These are phyloP conservation scores for Sporisorium iseilematis-ciliati DNA, from an alignment of 1,284 basidiomycete species.

Conservation along the genomic window DNA sequence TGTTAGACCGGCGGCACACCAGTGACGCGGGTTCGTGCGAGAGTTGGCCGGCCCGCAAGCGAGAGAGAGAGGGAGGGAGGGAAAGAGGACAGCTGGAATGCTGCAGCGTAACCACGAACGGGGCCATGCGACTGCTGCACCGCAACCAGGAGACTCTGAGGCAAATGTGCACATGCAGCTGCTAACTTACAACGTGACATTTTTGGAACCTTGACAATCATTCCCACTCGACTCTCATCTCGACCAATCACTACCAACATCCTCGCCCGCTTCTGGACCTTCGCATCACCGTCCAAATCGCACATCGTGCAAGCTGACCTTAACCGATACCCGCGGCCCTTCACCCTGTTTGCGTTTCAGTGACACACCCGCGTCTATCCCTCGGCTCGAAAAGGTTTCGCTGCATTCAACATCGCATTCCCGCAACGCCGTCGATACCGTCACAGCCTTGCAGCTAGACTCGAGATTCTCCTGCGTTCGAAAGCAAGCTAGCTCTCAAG, in stretches of 20 bases:
- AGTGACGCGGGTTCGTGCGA: conserved; percentile 2
- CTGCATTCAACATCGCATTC: too few relatives aligned
- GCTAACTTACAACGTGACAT: not conserved
- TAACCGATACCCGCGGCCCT: too few relatives aligned
- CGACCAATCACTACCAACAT: not conserved
- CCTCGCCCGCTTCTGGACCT: not conserved
- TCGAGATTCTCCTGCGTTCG: too few relatives aligned
- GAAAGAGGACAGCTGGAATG: conserved; percentile 16
- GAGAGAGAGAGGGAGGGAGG: too few relatives aligned
- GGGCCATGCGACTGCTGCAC: conserved; percentile 6
- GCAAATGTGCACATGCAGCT: conserved; percentile 8
- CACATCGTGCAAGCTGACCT: too few relatives aligned
- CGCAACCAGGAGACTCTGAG: not conserved
- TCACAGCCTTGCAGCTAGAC: too few relatives aligned
- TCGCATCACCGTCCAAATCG: not conserved
- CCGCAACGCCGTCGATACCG: too few relatives aligned
- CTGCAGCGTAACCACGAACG: not conserved
- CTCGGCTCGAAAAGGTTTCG: too few relatives aligned
- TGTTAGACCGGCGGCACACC: conserved; percentile 1
- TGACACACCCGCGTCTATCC: too few relatives aligned
- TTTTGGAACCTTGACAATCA: not conserved
- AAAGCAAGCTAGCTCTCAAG: not conserved
- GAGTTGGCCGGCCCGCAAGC: conserved; percentile 5
- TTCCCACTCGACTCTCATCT: not conserved
- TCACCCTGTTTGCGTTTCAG: too few relatives aligned